Evolutionary conservation across 225 moss, liverwort and hornwort species (phyloP).

Genomic region (Straminergon stramineum): DNA sequence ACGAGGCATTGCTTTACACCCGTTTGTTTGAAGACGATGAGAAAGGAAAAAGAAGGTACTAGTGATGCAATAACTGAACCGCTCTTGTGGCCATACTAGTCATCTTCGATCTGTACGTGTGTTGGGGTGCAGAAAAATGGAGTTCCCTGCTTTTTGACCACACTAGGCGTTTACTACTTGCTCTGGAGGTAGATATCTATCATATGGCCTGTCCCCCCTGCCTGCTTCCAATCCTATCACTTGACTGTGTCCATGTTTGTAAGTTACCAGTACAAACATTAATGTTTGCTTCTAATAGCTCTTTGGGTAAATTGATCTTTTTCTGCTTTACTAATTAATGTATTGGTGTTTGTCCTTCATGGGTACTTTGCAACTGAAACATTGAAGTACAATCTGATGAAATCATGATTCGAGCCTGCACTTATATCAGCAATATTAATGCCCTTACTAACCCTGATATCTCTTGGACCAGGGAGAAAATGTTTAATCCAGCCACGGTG

Average conservation of each 20-base stretch:
- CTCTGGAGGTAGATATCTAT: slow-evolving; percentile 41
- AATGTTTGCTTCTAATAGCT: background rate
- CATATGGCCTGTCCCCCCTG: background rate
- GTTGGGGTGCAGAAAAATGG: slow-evolving; percentile 51
- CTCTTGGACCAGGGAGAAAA: slow-evolving; percentile 27
- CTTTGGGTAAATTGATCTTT: background rate
- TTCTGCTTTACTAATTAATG: background rate
- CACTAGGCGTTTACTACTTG: slow-evolving; percentile 48
- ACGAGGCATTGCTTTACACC: background rate
- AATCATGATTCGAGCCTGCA: background rate
- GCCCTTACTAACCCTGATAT: background rate
- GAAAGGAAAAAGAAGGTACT: background rate
- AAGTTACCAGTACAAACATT: background rate
- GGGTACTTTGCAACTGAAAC: background rate
- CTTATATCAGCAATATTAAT: background rate
- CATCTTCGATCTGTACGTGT: background rate
- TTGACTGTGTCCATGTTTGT: background rate
- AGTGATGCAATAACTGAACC: background rate
- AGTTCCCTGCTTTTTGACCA: slow-evolving; percentile 57
- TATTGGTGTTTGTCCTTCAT: background rate
- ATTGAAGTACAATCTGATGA: background rate
- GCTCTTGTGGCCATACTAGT: background rate
- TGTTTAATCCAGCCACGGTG: slow-evolving; percentile 49
- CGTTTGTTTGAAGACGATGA: background rate
- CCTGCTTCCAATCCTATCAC: background rate